These are phyloP conservation scores for Biancaea sappan DNA, from an alignment of 306 rosid species.

Conservation along the genomic window DNA sequence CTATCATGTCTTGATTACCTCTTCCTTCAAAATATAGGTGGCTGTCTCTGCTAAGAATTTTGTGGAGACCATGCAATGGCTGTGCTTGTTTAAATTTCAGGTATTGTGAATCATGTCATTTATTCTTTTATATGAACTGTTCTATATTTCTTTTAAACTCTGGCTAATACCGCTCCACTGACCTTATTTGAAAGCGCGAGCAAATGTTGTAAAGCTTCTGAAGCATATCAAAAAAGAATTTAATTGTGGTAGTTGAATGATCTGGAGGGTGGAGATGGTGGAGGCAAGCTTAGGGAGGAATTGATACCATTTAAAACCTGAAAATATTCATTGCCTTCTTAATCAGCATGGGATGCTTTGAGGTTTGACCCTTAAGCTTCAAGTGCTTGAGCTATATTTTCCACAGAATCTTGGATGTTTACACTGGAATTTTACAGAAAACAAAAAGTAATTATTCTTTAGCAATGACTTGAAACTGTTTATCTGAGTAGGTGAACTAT, in stretches of 20 bases:
- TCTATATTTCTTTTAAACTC: conserved; percentile 14
- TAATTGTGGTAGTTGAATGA: conserved; percentile 71
- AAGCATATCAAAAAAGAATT: conserved; percentile 68
- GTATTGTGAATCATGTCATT: neutral
- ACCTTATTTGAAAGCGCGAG: conserved; percentile 85
- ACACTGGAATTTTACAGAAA: neutral
- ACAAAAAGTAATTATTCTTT: neutral
- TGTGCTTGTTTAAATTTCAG: conserved; percentile 3
- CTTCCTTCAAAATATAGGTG: neutral
- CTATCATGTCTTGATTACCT: neutral
- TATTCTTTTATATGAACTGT: neutral
- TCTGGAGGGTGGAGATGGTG: conserved; percentile 97
- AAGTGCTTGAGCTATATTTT: conserved; percentile 30
- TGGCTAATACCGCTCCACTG: conserved; percentile 25
- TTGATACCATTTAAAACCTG: conserved; percentile 33
- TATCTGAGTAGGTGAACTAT: neutral
- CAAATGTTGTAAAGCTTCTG: conserved; percentile 81
- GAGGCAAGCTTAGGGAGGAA: conserved; percentile 73
- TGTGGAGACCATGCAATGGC: neutral
- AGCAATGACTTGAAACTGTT: neutral
- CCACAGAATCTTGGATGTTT: conserved; percentile 26
- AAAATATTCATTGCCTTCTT: conserved; percentile 28
- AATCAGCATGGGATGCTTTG: conserved; percentile 35
- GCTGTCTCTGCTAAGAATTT: neutral
- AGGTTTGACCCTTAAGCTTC: conserved; percentile 52